Conservation (phyloP, 257 asterid genomes). For the Craterostigma plantagineum region DNA sequence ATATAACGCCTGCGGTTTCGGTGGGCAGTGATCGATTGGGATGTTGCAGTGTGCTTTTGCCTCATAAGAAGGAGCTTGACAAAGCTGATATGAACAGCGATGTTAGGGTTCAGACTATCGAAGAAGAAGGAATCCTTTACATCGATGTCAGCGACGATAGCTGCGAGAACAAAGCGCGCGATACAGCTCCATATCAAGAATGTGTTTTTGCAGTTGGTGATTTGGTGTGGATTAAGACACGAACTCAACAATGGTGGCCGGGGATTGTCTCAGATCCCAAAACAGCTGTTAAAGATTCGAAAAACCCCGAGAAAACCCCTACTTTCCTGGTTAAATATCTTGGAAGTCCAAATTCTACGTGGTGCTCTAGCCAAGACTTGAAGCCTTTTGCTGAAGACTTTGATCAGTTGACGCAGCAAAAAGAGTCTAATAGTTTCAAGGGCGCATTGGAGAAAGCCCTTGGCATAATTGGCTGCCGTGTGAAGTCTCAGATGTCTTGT, state of each 20-base stretch:
- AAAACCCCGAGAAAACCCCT: conserved; percentile 14
- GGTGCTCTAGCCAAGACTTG: conserved; percentile 34
- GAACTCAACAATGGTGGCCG: conserved; percentile 70
- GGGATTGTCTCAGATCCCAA: conserved; percentile 45
- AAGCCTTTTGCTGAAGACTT: conserved; percentile 55
- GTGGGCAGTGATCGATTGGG: no score
- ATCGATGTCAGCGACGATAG: no score
- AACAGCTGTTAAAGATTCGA: conserved; percentile 8
- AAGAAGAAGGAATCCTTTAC: no score
- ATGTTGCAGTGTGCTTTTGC: no score
- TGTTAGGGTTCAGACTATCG: no score
- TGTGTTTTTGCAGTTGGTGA: conserved; percentile 31
- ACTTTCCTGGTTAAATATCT: conserved; percentile 32
- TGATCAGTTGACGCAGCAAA: conserved; percentile 27
- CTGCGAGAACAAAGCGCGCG: no score
- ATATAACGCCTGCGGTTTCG: no score
- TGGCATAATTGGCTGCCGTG: conserved; percentile 34
- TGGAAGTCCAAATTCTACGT: conserved; percentile 25
- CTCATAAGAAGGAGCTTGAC: no score
- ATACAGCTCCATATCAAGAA: conserved; percentile 1
- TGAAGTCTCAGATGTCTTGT: conserved; percentile 52
- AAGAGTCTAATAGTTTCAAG: conserved; percentile 25
- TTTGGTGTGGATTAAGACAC: conserved; percentile 62
- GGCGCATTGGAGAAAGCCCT: conserved; percentile 56
- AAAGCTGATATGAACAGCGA: no score